Evolutionary conservation across 768 basidiomycete genomes (phyloP), one percentile per base, ranked within the genome.

Genomic region (Termitomyces sp.): DNA sequence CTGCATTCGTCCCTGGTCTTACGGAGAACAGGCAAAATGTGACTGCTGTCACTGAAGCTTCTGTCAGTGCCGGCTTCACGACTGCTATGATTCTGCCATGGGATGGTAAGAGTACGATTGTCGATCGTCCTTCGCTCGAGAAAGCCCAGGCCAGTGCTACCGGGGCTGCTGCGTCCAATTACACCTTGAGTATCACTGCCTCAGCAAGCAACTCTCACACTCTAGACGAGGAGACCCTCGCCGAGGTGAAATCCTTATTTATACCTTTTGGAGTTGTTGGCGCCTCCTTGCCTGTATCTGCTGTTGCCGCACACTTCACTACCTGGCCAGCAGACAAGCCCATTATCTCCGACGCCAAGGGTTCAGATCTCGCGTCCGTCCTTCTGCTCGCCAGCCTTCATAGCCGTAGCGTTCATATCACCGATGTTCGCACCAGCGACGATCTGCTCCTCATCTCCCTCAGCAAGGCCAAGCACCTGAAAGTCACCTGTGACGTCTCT

Each of bases 401-500:
- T 71, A 86, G 81, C 66, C 86, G 94, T 59, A 86, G 83, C 62
- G 82, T 98, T 10, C 97, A 99, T 69, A 82, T 98, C 62, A 92
- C 92, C 9, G 90, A 95, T 64, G 92, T 98, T 32, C 86, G 86
- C 59, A 89, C 80, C 60, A 81, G 83, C 62, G 93, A 95, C 54
- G 97, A 98, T 66, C 77, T 99, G 47, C 77, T 89, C 31, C 75
- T 99, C 57, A 98, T 99, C 68, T 87, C 90, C 2, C 79, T 99
- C 38, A 95, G 93, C 81, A 99, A 99, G 76, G 87, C 88, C 41
- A 95, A 94, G 76, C 79, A 90, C 12, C 82, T 98, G 64, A 90
- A 92, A 65, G 96, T 98, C 49, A 98, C 96, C 3, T 98, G 96
- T 71, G 97, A 99, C 64, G 92, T 97, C 32, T 87, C 95, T 14